These are phyloP conservation scores for Aotearoamyces nothofagi DNA, from an alignment of 2,329 filamentous ascomycete species.

Conservation along the genomic window DNA sequence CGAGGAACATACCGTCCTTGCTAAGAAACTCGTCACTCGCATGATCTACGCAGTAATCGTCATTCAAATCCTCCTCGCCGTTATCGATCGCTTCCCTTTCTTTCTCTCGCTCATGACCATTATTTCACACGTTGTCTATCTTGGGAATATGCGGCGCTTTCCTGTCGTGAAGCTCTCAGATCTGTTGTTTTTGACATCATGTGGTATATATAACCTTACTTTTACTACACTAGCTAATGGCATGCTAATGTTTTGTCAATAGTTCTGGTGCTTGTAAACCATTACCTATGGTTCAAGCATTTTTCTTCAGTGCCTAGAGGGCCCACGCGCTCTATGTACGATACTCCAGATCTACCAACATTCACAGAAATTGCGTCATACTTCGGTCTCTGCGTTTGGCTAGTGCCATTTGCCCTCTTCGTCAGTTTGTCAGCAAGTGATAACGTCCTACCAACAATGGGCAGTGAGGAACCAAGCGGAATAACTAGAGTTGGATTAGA, in stretches of 20 bases:
- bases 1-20: conserved; percentile 89
- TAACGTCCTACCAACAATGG: conserved; percentile 88
- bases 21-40: conserved; percentile 70
- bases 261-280: conserved; percentile 72
- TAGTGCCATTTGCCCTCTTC: conserved; percentile 89
- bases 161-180: conserved; percentile 74
- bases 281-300: conserved; percentile 91
- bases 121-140: conserved; percentile 68
- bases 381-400: conserved; percentile 92
- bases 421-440: conserved; percentile 89
- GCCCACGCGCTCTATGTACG: conserved; percentile 47
- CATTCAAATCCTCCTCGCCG: conserved; percentile 57
- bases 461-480: conserved; percentile 43
- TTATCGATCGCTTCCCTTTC: conserved; percentile 79
- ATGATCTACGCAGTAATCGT: conserved; percentile 73
- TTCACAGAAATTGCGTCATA: conserved; percentile 94
- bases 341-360: conserved; percentile 50
- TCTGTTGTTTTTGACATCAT: conserved; percentile 73
- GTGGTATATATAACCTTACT: conserved; percentile 39
- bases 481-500: conserved; percentile 15
- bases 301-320: conserved; percentile 54
- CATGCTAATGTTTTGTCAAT: conserved; percentile 20
- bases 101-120: conserved; percentile 61
- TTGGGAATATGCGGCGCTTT: conserved; percentile 66
- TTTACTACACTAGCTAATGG: conserved; percentile 1